phyloP scores from a whole-genome alignment of 2,329 filamentous ascomycete genomes.

The Coniochaeta sp. region DNA sequence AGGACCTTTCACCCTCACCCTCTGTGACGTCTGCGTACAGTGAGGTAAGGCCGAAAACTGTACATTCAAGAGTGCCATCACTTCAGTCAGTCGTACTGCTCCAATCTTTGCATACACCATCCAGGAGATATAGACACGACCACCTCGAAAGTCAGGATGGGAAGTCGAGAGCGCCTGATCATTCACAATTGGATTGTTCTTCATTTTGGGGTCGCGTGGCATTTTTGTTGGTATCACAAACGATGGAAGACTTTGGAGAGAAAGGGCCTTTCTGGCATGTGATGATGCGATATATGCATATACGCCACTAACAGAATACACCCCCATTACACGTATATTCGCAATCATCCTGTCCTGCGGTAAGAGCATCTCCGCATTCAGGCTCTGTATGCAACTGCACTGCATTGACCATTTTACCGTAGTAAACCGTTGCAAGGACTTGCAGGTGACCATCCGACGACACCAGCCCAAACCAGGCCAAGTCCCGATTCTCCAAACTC shows the following conservation, averaged over 20 bases:
- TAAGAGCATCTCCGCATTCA: no score
- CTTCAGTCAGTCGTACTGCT: no score
- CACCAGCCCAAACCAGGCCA: not conserved
- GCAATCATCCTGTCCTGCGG: not conserved
- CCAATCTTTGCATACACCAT: no score
- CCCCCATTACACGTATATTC: not conserved
- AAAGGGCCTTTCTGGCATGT: conserved; percentile 10
- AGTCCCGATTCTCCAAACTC: not conserved
- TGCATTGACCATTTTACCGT: no score
- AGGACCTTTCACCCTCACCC: not conserved
- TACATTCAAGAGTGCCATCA: no score
- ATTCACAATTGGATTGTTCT: not conserved
- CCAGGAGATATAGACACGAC: no score
- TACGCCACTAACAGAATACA: not conserved
- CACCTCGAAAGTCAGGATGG: no score
- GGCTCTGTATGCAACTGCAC: no score
- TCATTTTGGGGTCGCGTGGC: not conserved
- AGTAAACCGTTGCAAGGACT: no score
- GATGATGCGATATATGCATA: conserved; percentile 10
- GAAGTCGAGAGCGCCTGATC: no score
- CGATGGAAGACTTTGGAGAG: not conserved
- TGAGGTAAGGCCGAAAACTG: no score
- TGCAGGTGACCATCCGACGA: not conserved
- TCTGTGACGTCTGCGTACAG: no score
- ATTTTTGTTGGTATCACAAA: not conserved